Evolutionary conservation across 2,329 filamentous ascomycete species (phyloP), one percentile per base, ranked within the genome.

Genomic region (Ophiocordyceps unilateralis): DNA sequence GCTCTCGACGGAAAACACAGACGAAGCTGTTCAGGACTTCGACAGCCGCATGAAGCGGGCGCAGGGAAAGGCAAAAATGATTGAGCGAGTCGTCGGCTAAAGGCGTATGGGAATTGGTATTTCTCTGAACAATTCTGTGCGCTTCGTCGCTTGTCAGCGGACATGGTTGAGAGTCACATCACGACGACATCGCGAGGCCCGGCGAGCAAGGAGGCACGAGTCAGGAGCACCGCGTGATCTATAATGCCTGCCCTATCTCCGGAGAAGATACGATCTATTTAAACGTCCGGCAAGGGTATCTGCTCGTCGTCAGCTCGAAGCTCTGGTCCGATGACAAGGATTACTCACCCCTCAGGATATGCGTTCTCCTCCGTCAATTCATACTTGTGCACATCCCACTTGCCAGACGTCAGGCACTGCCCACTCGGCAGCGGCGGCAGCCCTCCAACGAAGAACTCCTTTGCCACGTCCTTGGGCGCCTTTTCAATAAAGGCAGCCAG

Each of bases 21-120:
- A 96, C 56, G 85, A 93, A 40, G 80, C 81, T 1, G 87, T 98
- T 20, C 81, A 82, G 41, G 88, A 95, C 53, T 88, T 93, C 54
- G 91, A 98, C 54, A 85, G 95, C 57, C 72, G 88, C 12, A 57
- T 93, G 34, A 91, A 88, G 62, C 75, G 84, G 49, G 89, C 87
- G 4, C 74, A 78, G 51, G 82, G 82, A 3, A 95, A 94, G 58
- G 74, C 76, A 1, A 93, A 89, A 61, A 73, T 98, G 40, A 78
- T 96, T 39, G 82, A 91, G 59, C 79, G 79, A 46, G 77, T 84
- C 50, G 54, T 71, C 1, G 66, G 66, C 0, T 53, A 48, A 42
- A 22, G 9, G 15, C 3, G 15, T 9, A 17, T 3, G 11, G 23
- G 5, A 11, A 4, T 19, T 26, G 36, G 12, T n/a, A 15, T 10